phyloP scores from a whole-genome alignment of 2,329 filamentous ascomycete species.

The Cladophialophora carrionii region DNA sequence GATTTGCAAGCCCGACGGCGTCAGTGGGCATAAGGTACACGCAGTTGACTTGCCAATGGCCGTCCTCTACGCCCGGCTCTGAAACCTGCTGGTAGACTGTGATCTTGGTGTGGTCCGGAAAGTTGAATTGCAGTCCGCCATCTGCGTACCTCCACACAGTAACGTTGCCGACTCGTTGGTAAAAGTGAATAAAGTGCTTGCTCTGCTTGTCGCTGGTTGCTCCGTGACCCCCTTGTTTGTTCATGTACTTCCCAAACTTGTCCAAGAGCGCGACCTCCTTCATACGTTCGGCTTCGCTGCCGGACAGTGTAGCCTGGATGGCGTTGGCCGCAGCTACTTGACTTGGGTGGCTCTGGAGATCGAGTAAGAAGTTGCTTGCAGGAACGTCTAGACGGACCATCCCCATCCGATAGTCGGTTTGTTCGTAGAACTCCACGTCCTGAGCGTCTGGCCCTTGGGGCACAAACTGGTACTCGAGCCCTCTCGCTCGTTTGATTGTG shows the following conservation, averaged over 20 bases:
- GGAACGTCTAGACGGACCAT: constrained; percentile 49
- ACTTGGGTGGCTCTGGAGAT: constrained; percentile 29
- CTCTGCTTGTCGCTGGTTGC: constrained; percentile 42
- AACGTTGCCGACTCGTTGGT: constrained; percentile 57
- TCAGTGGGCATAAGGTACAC: constrained; percentile 54
- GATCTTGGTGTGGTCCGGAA: constrained; percentile 57
- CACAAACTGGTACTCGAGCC: constrained; percentile 50
- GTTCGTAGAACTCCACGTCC: constrained; percentile 55
- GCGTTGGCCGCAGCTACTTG: constrained; percentile 37
- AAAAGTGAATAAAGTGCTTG: constrained; percentile 54
- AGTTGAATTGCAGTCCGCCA: constrained; percentile 57
- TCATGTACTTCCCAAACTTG: constrained; percentile 58
- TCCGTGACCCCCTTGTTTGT: constrained; percentile 50
- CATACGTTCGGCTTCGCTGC: constrained; percentile 52
- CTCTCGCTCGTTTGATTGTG: constrained; percentile 51
- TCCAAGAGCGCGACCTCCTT: constrained; percentile 54
- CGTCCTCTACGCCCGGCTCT: constrained; percentile 23
- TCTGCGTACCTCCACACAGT: constrained; percentile 58
- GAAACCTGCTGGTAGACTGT: constrained; percentile 45
- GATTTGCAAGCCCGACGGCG: constrained; percentile 49
- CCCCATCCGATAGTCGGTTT: constrained; percentile 46
- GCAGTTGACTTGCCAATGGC: constrained; percentile 48
- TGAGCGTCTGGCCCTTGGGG: constrained; percentile 42
- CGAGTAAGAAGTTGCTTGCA: constrained; percentile 45
- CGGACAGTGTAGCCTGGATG: constrained; percentile 38